These are phyloP conservation scores for Cryptococcus jaspeensis DNA, from an alignment of 1,284 basidiomycete species.

Conservation along the genomic window DNA sequence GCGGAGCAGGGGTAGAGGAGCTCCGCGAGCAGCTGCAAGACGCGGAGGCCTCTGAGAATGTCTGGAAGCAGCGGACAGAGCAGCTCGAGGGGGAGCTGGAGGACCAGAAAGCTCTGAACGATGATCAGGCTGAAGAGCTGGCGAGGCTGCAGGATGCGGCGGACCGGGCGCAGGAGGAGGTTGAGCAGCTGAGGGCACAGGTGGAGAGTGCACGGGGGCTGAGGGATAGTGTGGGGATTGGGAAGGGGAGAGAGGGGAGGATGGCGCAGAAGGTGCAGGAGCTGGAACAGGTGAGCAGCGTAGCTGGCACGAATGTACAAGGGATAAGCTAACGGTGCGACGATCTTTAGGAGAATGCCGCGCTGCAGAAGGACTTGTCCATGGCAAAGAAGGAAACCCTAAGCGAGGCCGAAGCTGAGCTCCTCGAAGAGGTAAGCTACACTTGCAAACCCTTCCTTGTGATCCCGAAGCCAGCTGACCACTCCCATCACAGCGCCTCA, in stretches of 20 bases:
- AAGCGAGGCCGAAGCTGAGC: constrained; percentile 31
- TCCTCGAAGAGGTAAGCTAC: constrained; percentile 43
- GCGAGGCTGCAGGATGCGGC: constrained; percentile 55
- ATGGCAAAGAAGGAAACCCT: constrained; percentile 33
- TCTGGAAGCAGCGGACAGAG: constrained; percentile 68
- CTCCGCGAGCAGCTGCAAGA: constrained; percentile 63
- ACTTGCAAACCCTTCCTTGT: not conserved
- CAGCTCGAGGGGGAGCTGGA: constrained; percentile 67
- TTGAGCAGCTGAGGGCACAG: constrained; percentile 59
- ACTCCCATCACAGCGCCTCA: constrained; percentile 28
- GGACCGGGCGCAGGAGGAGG: constrained; percentile 58
- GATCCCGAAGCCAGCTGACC: not conserved
- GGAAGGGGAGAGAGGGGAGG: constrained; percentile 64
- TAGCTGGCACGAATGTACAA: not conserved
- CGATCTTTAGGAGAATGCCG: constrained; percentile 40
- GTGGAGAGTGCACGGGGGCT: constrained; percentile 54
- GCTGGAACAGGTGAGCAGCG: constrained; percentile 61
- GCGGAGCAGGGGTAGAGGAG: constrained; percentile 59
- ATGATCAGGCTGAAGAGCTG: constrained; percentile 59
- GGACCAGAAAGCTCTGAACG: constrained; percentile 55
- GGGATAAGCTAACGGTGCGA: not conserved
- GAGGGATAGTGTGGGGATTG: constrained; percentile 26
- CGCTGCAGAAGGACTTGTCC: constrained; percentile 44
- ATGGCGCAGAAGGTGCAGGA: constrained; percentile 58
- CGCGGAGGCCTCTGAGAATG: constrained; percentile 55